Conservation (phyloP, 2,329 filamentous ascomycete species). For the Fusarium acutatum region DNA sequence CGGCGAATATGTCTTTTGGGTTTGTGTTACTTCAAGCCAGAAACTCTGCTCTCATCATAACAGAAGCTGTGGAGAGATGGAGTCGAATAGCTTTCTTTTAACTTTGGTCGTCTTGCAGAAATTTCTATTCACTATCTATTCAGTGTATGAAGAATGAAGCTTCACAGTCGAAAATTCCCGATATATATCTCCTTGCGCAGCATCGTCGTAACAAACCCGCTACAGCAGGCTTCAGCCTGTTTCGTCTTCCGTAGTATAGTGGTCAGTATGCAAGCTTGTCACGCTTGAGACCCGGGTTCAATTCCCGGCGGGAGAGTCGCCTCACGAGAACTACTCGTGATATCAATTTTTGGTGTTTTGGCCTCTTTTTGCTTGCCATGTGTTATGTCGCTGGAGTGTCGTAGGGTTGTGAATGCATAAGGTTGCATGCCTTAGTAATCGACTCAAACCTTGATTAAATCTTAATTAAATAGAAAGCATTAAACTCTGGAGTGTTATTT, state of each 20-base stretch:
- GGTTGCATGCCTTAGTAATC: neutral
- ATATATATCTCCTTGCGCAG: too few species aligned
- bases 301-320: conserved; percentile 43
- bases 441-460: neutral
- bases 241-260: conserved; percentile 37
- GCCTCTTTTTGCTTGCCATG: neutral
- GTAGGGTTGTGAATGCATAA: neutral
- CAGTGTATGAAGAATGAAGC: too few species aligned
- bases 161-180: too few species aligned
- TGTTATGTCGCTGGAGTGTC: neutral
- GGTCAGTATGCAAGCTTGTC: conserved; percentile 46
- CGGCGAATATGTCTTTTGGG: too few species aligned
- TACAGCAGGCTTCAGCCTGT: too few species aligned
- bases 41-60: too few species aligned
- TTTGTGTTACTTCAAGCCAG: too few species aligned
- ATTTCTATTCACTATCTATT: too few species aligned
- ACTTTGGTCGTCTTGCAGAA: too few species aligned
- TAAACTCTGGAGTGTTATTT: neutral
- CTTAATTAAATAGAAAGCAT: neutral
- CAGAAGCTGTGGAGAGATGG: too few species aligned
- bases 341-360: conserved; percentile 23
- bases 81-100: too few species aligned
- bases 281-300: conserved; percentile 44
- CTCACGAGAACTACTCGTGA: conserved; percentile 20
- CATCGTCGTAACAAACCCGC: too few species aligned